These are phyloP conservation scores for Diaporthe humulicola DNA, from an alignment of 2,329 filamentous ascomycete species.

Conservation along the genomic window DNA sequence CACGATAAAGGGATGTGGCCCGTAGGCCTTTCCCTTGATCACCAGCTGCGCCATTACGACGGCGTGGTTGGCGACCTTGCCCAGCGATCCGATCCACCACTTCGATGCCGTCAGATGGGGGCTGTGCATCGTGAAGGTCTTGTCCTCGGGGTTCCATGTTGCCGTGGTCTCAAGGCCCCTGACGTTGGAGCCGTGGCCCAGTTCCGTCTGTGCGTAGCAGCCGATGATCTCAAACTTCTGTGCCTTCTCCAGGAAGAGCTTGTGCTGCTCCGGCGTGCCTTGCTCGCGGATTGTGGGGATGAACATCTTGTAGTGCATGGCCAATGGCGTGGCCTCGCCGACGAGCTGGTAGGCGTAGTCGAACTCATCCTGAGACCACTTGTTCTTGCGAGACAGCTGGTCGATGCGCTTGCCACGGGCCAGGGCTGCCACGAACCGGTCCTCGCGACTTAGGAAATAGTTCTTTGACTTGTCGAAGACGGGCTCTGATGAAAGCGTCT, in stretches of 20 bases:
- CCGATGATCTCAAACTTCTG: slow-evolving; percentile 80
- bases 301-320: slow-evolving; percentile 73
- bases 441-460: slow-evolving; percentile 78
- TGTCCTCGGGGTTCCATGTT: slow-evolving; percentile 79
- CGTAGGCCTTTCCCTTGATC: slow-evolving; percentile 75
- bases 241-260: slow-evolving; percentile 78
- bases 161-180: slow-evolving; percentile 79
- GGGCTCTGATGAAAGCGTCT: slow-evolving; percentile 75
- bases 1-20: slow-evolving; percentile 84
- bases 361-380: slow-evolving; percentile 76
- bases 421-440: slow-evolving; percentile 77
- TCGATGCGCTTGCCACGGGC: slow-evolving; percentile 78
- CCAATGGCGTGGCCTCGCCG: slow-evolving; percentile 80
- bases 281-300: slow-evolving; percentile 75
- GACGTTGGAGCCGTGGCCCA: slow-evolving; percentile 84
- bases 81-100: slow-evolving; percentile 88
- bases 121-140: slow-evolving; percentile 81
- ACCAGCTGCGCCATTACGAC: slow-evolving; percentile 84
- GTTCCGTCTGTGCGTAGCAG: slow-evolving; percentile 85
- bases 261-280: slow-evolving; percentile 79
- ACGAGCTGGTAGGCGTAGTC: slow-evolving; percentile 76
- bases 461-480: slow-evolving; percentile 85
- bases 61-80: slow-evolving; percentile 81
- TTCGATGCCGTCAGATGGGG: slow-evolving; percentile 82
- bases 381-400: slow-evolving; percentile 74